These are phyloP conservation scores for Albophoma yamanashiensis DNA, from an alignment of 2,329 filamentous ascomycete genomes.

Conservation along the genomic window DNA sequence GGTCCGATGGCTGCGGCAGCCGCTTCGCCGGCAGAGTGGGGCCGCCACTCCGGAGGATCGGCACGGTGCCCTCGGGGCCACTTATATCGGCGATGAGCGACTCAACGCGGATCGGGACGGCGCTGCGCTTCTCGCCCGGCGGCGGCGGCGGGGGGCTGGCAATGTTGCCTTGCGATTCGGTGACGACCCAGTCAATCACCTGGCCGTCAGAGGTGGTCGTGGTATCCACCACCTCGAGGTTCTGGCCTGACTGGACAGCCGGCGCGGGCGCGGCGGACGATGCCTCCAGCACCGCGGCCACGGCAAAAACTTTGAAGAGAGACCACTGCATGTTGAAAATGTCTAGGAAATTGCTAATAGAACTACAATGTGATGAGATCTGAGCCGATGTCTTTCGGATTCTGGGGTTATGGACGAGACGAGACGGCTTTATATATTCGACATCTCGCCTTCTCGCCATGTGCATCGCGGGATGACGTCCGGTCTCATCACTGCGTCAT, in stretches of 20 bases:
- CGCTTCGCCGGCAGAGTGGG: slow-evolving; percentile 5
- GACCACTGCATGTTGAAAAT: neutral
- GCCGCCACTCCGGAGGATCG: slow-evolving; percentile 7
- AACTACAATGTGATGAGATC: neutral
- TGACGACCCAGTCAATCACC: slow-evolving; percentile 9
- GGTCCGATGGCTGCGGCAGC: slow-evolving; percentile 1
- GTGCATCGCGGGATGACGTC: neutral
- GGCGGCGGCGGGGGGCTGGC: slow-evolving; percentile 4
- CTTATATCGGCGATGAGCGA: neutral
- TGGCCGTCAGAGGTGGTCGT: slow-evolving; percentile 5
- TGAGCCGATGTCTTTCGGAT: neutral
- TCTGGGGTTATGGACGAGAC: neutral
- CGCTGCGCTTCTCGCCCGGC: neutral
- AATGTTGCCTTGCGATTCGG: slow-evolving; percentile 7
- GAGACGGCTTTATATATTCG: neutral
- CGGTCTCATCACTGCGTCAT: neutral
- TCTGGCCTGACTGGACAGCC: neutral
- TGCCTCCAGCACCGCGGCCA: neutral
- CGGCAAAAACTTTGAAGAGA: neutral
- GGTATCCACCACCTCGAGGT: slow-evolving; percentile 6
- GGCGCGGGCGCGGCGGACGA: neutral
- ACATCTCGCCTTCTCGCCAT: no score
- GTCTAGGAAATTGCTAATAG: neutral
- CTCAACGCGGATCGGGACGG: neutral
- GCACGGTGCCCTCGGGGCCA: slow-evolving; percentile 9